A percentile compares a stretch with the other conserved stretches of the same genome.
Conservation (phyloP, 106 monocot genomes). For the Platanthera guangdongensis region DNA sequence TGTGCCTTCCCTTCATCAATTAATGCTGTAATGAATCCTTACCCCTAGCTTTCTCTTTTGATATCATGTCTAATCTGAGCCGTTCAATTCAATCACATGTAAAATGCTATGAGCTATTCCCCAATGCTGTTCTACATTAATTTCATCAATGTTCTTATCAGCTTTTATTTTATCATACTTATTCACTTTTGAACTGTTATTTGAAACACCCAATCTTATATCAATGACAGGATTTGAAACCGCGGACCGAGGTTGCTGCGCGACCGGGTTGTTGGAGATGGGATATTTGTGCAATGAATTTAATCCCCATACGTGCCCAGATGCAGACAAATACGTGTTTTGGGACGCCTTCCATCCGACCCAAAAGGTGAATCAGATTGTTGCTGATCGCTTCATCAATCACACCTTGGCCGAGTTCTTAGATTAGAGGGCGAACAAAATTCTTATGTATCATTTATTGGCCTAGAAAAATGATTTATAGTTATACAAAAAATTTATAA, state of each 20-base stretch:
- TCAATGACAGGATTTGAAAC: slow-evolving; percentile 42
- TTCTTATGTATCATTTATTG: background rate
- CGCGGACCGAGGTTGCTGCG: slow-evolving; percentile 44
- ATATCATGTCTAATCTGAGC: too few relatives aligned
- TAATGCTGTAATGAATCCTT: too few relatives aligned
- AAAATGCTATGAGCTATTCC: too few relatives aligned
- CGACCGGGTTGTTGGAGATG: slow-evolving; percentile 47
- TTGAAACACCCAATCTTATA: background rate
- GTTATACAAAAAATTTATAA: too few relatives aligned
- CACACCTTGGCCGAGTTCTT: slow-evolving; percentile 15
- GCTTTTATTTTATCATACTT: too few relatives aligned
- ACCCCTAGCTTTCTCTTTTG: too few relatives aligned
- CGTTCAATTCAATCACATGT: too few relatives aligned
- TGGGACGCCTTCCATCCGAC: slow-evolving; percentile 68
- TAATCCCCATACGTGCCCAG: slow-evolving; percentile 31
- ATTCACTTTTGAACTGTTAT: too few relatives aligned
- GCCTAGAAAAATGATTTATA: background rate
- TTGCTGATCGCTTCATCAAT: slow-evolving; percentile 12
- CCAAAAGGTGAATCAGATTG: slow-evolving; percentile 28
- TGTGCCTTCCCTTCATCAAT: too few relatives aligned
- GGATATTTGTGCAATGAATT: slow-evolving; percentile 31
- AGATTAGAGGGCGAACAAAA: background rate
- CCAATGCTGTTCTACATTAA: too few relatives aligned
- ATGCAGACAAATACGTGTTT: slow-evolving; percentile 49
- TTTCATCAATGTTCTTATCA: too few relatives aligned